phyloP scores from a whole-genome alignment of 352 stramenopile species.

The Phytophthora europaea region DNA sequence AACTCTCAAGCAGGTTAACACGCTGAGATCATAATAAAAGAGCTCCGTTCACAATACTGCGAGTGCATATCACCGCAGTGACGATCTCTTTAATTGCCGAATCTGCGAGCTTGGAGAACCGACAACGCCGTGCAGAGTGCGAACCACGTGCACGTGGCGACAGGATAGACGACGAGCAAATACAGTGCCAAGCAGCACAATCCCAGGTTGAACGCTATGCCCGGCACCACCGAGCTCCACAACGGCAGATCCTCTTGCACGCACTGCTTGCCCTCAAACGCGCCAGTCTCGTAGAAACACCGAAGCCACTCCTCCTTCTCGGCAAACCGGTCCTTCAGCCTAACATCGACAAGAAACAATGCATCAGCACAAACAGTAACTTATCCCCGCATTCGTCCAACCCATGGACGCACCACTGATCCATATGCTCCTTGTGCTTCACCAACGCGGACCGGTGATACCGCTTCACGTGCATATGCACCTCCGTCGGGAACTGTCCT shows the following conservation, averaged over 20 bases:
- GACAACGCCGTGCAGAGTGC: slow-evolving; percentile 54
- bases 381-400: background rate
- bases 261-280: slow-evolving; percentile 52
- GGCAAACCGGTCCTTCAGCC: slow-evolving; percentile 51
- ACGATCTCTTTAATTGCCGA: slow-evolving; percentile 44
- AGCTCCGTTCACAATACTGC: background rate
- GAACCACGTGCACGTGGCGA: slow-evolving; percentile 49
- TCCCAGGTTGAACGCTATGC: slow-evolving; percentile 53
- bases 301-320: slow-evolving; percentile 50
- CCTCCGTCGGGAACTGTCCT: slow-evolving; percentile 74
- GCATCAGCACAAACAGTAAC: background rate
- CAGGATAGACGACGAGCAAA: slow-evolving; percentile 44
- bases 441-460: slow-evolving; percentile 57
- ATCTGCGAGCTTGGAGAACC: slow-evolving; percentile 58
- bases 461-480: slow-evolving; percentile 79
- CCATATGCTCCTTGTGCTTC: slow-evolving; percentile 60
- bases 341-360: background rate
- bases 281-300: slow-evolving; percentile 70
- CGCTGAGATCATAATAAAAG: slow-evolving; percentile 8
- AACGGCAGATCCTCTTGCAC: slow-evolving; percentile 45
- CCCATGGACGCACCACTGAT: slow-evolving; percentile 47
- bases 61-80: background rate
- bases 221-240: slow-evolving; percentile 36
- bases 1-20: background rate
- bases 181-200: slow-evolving; percentile 46